These are phyloP conservation scores for Cymodocea nodosa DNA, from an alignment of 116 monocot species.

Conservation along the genomic window DNA sequence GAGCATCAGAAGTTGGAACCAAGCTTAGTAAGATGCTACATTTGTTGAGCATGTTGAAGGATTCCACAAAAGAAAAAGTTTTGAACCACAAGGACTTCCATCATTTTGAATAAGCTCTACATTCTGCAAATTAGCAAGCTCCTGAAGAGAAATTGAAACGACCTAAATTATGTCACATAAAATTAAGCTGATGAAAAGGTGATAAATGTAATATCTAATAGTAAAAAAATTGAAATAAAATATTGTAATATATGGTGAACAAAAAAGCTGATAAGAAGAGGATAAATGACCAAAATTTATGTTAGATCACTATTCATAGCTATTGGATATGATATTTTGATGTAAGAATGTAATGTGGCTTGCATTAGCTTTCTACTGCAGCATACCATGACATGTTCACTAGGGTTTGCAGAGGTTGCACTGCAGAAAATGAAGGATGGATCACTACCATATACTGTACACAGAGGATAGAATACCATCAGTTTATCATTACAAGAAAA, in stretches of 20 bases:
- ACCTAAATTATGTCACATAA: not conserved
- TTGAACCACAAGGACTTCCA: slow-evolving; percentile 81
- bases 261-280: no score
- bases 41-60: slow-evolving; percentile 30
- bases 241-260: no score
- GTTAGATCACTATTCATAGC: not conserved
- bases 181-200: not conserved
- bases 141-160: slow-evolving; percentile 22
- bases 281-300: not conserved
- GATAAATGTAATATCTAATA: no score
- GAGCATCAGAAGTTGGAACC: not conserved
- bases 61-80: slow-evolving; percentile 87
- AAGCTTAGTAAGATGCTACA: slow-evolving; percentile 6
- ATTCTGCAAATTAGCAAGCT: slow-evolving; percentile 46
- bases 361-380: not conserved
- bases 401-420: slow-evolving; percentile 87
- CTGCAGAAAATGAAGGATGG: slow-evolving; percentile 90
- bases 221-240: no score
- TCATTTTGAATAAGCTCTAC: slow-evolving; percentile 79
- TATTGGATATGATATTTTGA: not conserved
- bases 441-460: slow-evolving; percentile 65
- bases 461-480: not conserved
- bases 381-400: slow-evolving; percentile 91
- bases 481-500: not conserved
- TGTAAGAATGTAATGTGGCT: not conserved